These are phyloP conservation scores for Tylopilus plumbeoviolaceoides DNA, from an alignment of 768 basidiomycete species.

Conservation along the genomic window DNA sequence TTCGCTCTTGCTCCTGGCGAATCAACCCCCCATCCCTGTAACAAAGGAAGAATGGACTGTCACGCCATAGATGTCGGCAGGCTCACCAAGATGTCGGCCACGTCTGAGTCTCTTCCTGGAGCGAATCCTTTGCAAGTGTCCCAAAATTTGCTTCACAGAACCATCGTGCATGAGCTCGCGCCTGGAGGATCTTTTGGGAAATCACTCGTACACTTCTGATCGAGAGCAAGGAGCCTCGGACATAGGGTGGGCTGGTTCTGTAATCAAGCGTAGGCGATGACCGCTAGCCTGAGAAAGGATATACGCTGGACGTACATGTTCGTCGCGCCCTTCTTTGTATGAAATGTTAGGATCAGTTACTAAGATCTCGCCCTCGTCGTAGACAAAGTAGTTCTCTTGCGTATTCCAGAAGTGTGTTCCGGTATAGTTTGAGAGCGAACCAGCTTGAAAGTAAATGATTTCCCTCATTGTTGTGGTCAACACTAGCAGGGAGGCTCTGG, in stretches of 20 bases:
- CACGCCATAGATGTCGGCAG: neutral
- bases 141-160: constrained; percentile 59
- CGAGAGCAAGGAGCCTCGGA: constrained; percentile 65
- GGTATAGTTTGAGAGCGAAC: constrained; percentile 58
- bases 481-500: too few species aligned
- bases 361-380: constrained; percentile 41
- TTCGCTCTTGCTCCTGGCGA: constrained; percentile 49
- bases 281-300: neutral
- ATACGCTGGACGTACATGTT: constrained; percentile 38
- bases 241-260: constrained; percentile 42
- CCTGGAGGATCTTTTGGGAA: neutral
- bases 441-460: constrained; percentile 76
- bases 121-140: constrained; percentile 42
- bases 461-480: too few species aligned
- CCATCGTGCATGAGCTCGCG: constrained; percentile 8
- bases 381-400: constrained; percentile 65
- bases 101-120: constrained; percentile 26
- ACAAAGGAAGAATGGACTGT: constrained; percentile 1
- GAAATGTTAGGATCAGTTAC: constrained; percentile 54
- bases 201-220: constrained; percentile 51
- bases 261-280: neutral
- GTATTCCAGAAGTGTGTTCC: constrained; percentile 84
- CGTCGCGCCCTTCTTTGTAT: constrained; percentile 57
- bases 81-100: constrained; percentile 20
- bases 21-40: constrained; percentile 47